Base-by-base conservation (phyloP, 352 stramenopile species). In the Aphanomyces astaci region DNA sequence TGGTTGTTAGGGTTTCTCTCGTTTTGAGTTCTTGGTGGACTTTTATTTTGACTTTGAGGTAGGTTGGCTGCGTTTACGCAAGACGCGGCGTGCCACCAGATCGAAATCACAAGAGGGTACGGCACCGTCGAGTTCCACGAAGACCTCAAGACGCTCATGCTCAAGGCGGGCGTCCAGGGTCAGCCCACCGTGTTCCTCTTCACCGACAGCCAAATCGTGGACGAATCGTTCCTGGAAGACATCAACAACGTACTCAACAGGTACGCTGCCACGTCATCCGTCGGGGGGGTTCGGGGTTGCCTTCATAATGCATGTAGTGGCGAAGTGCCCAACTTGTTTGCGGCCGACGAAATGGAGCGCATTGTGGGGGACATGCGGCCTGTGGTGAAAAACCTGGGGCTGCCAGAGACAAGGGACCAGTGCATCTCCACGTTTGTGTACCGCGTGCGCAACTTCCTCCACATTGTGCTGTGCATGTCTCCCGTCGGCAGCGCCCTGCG, bases 241-340 rank as follows among this genome's bases (percentile, higher is more conserved):
- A 94, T 98, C 66, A 98, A 98, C 79, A 98, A 98, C 63, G 77
- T 98, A n/a, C 77, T 98, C 17, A 98, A 98, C 75, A 97, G 88
- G 51, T 59, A 59, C 30, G 27, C n/a, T 32, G 30, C 13, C 22
- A n/a, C n/a, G n/a, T n/a, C n/a, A n/a, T n/a, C n/a, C n/a, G n/a
- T n/a, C n/a, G n/a, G n/a, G n/a, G n/a, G n/a, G n/a, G n/a, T n/a
- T n/a, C n/a, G n/a, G n/a, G n/a, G n/a, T n/a, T n/a, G n/a, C n/a
- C n/a, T n/a, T n/a, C n/a, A n/a, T n/a, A n/a, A n/a, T n/a, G n/a
- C n/a, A n/a, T 36, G 51, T 36, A 59, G 51, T 27, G 95, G 95
- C 10, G 92, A 98, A 73, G 93, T 98, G n/a, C 92, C 94, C 0
- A 98, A 98, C 48, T 75, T 98, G 13, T 98, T 97, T 66, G 75